These are phyloP conservation scores for Boletus subcaerulescens DNA, from an alignment of 768 basidiomycete genomes.

Conservation along the genomic window DNA sequence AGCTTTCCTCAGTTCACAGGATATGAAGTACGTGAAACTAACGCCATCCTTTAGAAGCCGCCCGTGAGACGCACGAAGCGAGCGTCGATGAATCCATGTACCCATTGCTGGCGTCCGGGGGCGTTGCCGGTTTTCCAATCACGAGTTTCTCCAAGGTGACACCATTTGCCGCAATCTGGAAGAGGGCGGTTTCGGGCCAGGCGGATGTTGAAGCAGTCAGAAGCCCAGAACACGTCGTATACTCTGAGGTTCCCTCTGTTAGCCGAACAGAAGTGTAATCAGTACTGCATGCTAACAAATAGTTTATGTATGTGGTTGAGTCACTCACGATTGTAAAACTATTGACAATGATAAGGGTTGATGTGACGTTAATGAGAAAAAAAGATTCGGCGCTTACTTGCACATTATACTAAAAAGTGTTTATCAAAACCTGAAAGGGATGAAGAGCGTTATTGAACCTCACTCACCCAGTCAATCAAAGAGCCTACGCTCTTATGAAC, in stretches of 20 bases:
- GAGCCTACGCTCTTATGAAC: slow-evolving; percentile 36
- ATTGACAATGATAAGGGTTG: background rate
- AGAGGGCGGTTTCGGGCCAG: slow-evolving; percentile 45
- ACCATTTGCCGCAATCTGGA: slow-evolving; percentile 51
- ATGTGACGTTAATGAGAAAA: background rate
- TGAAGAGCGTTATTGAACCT: background rate
- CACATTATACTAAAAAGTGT: slow-evolving; percentile 30
- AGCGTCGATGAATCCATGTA: slow-evolving; percentile 56
- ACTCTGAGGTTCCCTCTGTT: slow-evolving; percentile 37
- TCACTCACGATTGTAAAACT: slow-evolving; percentile 30
- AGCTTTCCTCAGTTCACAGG: background rate
- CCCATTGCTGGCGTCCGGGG: slow-evolving; percentile 51
- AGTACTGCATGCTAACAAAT: background rate
- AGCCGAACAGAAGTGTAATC: background rate
- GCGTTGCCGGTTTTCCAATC: slow-evolving; percentile 67
- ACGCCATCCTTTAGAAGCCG: slow-evolving; percentile 65
- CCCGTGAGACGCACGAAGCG: slow-evolving; percentile 58
- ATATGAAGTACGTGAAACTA: slow-evolving; percentile 27
- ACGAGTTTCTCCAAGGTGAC: slow-evolving; percentile 63
- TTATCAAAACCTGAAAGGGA: background rate
- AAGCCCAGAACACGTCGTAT: slow-evolving; percentile 38
- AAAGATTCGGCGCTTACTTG: slow-evolving; percentile 30
- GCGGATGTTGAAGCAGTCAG: slow-evolving; percentile 37
- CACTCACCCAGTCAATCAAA: slow-evolving; percentile 44
- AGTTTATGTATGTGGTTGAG: too few relatives aligned